Percentiles rank a stretch among this genome's conserved stretches.
Evolutionary conservation across 2,329 filamentous ascomycete species (phyloP).

Genomic region (Sclerotinia borealis): DNA sequence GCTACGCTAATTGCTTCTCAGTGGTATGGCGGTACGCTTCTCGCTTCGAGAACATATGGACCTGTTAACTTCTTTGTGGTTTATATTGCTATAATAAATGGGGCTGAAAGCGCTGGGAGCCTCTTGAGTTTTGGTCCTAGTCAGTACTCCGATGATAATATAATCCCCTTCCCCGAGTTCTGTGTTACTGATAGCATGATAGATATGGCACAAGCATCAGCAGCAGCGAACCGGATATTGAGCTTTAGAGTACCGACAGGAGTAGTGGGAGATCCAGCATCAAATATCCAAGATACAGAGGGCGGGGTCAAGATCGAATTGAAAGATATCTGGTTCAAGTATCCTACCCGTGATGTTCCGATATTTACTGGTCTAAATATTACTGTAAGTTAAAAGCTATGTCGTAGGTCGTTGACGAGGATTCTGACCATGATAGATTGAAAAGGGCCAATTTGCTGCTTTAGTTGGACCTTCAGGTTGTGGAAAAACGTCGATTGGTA

Average conservation of each 20-base stretch:
- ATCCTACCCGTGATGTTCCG: conserved; percentile 50
- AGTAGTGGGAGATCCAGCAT: conserved; percentile 3
- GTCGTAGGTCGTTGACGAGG: not conserved
- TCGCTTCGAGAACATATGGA: conserved; percentile 34
- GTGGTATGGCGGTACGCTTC: conserved; percentile 38
- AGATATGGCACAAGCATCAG: conserved; percentile 51
- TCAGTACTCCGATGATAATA: conserved; percentile 8
- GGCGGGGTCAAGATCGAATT: conserved; percentile 51
- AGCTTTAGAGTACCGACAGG: conserved; percentile 27
- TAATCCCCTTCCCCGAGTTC: not conserved
- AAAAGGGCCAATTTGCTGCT: conserved; percentile 64
- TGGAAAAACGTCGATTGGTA: conserved; percentile 6
- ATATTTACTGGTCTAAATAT: conserved; percentile 58
- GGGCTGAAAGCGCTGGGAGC: conserved; percentile 47
- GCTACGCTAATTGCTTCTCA: conserved; percentile 30
- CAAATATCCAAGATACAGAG: conserved; percentile 28
- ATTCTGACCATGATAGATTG: conserved; percentile 25
- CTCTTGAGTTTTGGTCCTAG: conserved; percentile 46
- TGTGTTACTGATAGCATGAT: not conserved
- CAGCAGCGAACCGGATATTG: conserved; percentile 55
- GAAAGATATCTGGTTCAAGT: conserved; percentile 52
- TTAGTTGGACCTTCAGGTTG: conserved; percentile 61
- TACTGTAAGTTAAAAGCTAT: conserved; percentile 30
- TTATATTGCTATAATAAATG: conserved; percentile 46
- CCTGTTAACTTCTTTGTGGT: conserved; percentile 47